These are phyloP conservation scores for Phialemoniopsis sp. DNA, from an alignment of 2,329 filamentous ascomycete genomes.

Conservation along the genomic window DNA sequence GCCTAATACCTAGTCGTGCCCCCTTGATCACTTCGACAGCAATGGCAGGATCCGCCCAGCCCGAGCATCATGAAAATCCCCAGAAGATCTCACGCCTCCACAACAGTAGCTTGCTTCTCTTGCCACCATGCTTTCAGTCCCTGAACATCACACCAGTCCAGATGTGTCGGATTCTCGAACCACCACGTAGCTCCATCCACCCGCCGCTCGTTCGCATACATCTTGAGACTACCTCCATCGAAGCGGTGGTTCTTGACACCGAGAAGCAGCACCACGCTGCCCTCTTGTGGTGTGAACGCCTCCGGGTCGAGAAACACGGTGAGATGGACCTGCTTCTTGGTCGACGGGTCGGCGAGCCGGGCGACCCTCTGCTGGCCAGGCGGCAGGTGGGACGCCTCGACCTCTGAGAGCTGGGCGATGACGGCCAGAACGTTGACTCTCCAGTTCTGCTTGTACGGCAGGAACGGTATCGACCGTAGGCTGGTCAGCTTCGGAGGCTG, in stretches of 20 bases:
- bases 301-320: constrained; percentile 52
- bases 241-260: constrained; percentile 56
- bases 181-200: constrained; percentile 36
- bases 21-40: too few relatives aligned
- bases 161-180: constrained; percentile 40
- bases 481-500: constrained; percentile 47
- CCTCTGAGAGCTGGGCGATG: constrained; percentile 38
- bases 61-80: too few relatives aligned
- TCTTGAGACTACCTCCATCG: constrained; percentile 39
- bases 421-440: constrained; percentile 50
- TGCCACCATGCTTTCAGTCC: constrained; percentile 42
- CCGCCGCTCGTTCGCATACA: constrained; percentile 32
- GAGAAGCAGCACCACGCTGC: constrained; percentile 44
- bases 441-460: constrained; percentile 56
- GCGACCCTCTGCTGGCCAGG: constrained; percentile 48
- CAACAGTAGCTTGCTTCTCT: not conserved
- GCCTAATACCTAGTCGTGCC: too few relatives aligned
- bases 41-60: too few relatives aligned
- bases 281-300: constrained; percentile 28
- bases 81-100: not conserved
- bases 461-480: constrained; percentile 42
- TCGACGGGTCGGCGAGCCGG: constrained; percentile 46
- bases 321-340: constrained; percentile 45
- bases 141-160: constrained; percentile 46
- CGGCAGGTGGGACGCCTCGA: constrained; percentile 44